These are phyloP conservation scores for Cenchrus purpureus DNA, from an alignment of 176 grass and related monocot genomes.

Conservation along the genomic window DNA sequence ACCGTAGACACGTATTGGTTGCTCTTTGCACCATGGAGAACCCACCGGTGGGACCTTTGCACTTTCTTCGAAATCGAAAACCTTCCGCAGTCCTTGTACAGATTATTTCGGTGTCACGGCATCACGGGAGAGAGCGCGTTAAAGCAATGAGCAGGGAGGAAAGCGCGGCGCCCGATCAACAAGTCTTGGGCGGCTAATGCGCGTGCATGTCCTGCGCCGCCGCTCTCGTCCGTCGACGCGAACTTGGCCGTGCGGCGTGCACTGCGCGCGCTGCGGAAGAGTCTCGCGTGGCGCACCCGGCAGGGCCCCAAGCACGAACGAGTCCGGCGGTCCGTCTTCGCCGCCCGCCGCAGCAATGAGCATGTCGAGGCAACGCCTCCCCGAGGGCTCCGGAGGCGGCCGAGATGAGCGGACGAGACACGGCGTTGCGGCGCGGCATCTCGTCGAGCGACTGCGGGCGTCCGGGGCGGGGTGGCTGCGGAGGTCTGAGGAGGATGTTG, in stretches of 20 bases:
- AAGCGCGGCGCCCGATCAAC: too few species aligned
- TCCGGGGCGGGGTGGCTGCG: neutral
- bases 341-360: conserved; percentile 11
- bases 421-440: conserved; percentile 57
- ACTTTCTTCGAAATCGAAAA: too few species aligned
- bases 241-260: conserved; percentile 52
- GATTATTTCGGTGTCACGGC: too few species aligned
- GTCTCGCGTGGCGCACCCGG: conserved; percentile 49
- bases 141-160: too few species aligned
- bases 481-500: conserved; percentile 34
- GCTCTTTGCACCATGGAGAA: too few species aligned
- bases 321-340: conserved; percentile 32
- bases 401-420: conserved; percentile 50
- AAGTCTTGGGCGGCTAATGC: too few species aligned
- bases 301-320: conserved; percentile 44
- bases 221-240: conserved; percentile 8
- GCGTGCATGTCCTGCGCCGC: too few species aligned
- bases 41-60: too few species aligned
- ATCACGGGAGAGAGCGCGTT: too few species aligned
- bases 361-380: conserved; percentile 33
- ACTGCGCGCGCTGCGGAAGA: conserved; percentile 34
- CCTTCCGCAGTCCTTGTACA: too few species aligned
- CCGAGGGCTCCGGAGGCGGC: neutral
- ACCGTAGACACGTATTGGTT: too few species aligned
- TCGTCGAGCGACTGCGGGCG: conserved; percentile 57